Evolutionary conservation across 176 grass and related monocot species (phyloP), one percentile per base, ranked within the genome.

Genomic region (Hsuehochloa calcarea): DNA sequence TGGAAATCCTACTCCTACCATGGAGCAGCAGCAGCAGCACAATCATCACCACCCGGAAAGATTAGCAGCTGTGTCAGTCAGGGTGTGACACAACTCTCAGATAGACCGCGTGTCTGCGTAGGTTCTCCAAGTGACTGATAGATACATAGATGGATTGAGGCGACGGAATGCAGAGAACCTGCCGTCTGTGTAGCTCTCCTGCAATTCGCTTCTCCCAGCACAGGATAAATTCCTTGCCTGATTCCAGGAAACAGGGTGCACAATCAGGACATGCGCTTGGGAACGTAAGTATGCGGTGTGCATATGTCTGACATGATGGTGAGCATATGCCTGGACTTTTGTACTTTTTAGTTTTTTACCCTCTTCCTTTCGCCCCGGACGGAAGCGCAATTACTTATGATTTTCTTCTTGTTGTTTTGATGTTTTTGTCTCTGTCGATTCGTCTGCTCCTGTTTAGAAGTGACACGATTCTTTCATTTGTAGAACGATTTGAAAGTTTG

Each of bases 1-100:
- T 51, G 45, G 51, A 54, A 54, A 54, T 31, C 15, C 4, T 4
- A 29, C 71, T n/a, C 8, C 6, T 55, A 20, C 17, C 14, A 26
- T 23, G 14, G 26, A 15, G 10, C 37, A 54, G 8, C 37, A 31
- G 80, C 49, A 19, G 68, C 80, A 0, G 54, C 55, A 58, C 58
- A 75, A 84, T 84, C 71, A 84, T 76, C 82, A 15, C 72, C 10
- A 47, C 7, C n/a, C 9, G 20, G 82, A 76, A 84, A 84, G 20
- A 55, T 19, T 4, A 10, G 65, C 72, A 10, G 0, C 9, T 29
- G 46, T 2, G 47, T 26, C 46, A 0, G 55, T n/a, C 20, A n/a
- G 37, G 34, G 15, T 27, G 65, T 8, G 35, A 5, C 45, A 3
- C 16, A 12, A 6, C 52, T 12, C 23, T 23, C n/a, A 20, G 26